Conservation (phyloP, 257 asterid species). For the Nemophila menziesii region DNA sequence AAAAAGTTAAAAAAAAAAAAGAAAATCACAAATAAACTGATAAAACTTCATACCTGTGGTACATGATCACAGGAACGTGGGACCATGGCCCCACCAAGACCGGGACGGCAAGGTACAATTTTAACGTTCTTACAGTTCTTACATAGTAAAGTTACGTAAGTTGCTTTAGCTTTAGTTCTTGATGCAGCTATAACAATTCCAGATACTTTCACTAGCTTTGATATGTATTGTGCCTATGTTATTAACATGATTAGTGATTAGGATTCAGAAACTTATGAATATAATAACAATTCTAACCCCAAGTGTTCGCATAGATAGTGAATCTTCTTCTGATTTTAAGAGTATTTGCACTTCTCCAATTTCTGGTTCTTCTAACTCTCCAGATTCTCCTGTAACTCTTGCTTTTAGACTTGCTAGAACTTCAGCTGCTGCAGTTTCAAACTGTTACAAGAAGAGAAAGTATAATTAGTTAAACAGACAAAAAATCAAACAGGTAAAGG, state of each 20-base stretch:
- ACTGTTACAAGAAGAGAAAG: conserved; percentile 23
- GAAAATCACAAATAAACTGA: too few species aligned
- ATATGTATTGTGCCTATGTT: conserved; percentile 89
- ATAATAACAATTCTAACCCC: conserved; percentile 53
- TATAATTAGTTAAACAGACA: too few species aligned
- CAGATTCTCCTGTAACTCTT: conserved; percentile 66
- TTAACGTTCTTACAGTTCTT: conserved; percentile 82
- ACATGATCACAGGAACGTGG: conserved; percentile 89
- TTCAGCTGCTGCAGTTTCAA: conserved; percentile 91
- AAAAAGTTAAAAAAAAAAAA: too few species aligned
- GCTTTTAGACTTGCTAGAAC: conserved; percentile 76
- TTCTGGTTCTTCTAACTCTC: conserved; percentile 83
- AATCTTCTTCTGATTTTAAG: conserved; percentile 81
- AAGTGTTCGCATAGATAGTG: conserved; percentile 64
- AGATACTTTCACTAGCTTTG: conserved; percentile 80
- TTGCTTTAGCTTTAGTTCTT: conserved; percentile 94
- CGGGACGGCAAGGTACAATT: conserved; percentile 92
- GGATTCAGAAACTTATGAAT: conserved; percentile 3
- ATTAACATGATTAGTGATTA: background rate
- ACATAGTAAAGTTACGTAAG: conserved; percentile 81
- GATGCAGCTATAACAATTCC: conserved; percentile 98
- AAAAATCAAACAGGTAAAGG: too few species aligned
- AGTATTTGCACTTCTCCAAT: conserved; percentile 86
- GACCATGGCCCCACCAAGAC: conserved; percentile 95
- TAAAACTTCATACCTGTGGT: conserved; percentile 96